Conservation (phyloP, 2,329 filamentous ascomycete genomes). For the Coniochaeta hoffmannii region DNA sequence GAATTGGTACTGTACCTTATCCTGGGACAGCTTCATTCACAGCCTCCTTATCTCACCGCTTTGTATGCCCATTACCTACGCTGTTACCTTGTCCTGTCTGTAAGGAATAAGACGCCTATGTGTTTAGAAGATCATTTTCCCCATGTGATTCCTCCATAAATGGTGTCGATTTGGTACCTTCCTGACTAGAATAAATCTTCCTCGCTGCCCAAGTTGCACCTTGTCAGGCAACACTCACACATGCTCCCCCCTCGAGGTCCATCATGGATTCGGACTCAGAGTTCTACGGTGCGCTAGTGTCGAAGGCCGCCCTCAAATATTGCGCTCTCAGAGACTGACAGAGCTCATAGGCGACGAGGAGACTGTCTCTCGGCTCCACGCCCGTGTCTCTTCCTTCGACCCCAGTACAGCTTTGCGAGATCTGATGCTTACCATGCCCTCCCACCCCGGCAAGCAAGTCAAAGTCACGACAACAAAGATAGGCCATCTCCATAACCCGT, state of each 20-base stretch:
- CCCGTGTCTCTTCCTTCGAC: constrained; percentile 44
- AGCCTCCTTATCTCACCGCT: too few species aligned
- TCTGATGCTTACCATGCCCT: constrained; percentile 6
- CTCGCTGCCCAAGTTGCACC: too few species aligned
- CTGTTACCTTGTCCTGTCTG: too few species aligned
- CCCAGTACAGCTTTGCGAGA: constrained; percentile 20
- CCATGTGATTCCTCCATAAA: too few species aligned
- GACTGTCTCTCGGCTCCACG: constrained; percentile 37
- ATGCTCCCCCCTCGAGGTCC: too few species aligned
- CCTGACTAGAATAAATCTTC: too few species aligned
- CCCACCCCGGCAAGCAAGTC: not conserved
- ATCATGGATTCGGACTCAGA: constrained; percentile 36
- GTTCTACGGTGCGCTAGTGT: constrained; percentile 40
- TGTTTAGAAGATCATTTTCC: too few species aligned
- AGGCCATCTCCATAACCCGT: constrained; percentile 47
- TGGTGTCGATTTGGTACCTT: too few species aligned
- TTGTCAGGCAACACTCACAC: not conserved
- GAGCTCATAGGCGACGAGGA: constrained; percentile 44
- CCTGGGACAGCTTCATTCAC: too few species aligned
- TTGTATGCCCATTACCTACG: too few species aligned
- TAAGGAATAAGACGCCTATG: too few species aligned
- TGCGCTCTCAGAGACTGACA: not conserved
- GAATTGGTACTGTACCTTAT: too few species aligned
- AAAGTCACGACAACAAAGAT: not conserved
- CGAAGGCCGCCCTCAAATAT: constrained; percentile 1